phyloP scores from a whole-genome alignment of 2,329 filamentous ascomycete species.

The Coleophoma cylindrospora region DNA sequence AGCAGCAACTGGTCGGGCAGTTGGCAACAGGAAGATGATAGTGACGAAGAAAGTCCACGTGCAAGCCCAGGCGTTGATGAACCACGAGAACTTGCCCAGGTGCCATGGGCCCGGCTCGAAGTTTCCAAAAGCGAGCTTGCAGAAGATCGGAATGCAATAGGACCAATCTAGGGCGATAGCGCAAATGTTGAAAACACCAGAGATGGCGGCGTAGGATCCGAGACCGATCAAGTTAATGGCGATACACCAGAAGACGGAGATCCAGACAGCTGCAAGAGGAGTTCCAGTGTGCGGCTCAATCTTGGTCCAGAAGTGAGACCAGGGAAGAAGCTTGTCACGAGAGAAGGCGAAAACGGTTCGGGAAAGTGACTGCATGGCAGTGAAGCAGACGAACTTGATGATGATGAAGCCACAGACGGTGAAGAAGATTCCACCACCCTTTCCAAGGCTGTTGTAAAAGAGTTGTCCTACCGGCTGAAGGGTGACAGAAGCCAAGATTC shows the following conservation, averaged over 20 bases:
- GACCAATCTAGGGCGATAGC: conserved; percentile 50
- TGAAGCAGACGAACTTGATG: conserved; percentile 54
- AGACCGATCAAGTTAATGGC: conserved; percentile 54
- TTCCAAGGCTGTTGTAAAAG: conserved; percentile 52
- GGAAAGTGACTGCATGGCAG: conserved; percentile 47
- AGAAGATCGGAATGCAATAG: conserved; percentile 51
- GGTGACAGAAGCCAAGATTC: conserved; percentile 41
- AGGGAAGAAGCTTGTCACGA: conserved; percentile 44
- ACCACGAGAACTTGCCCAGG: conserved; percentile 35
- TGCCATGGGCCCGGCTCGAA: conserved; percentile 49
- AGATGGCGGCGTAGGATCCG: conserved; percentile 46
- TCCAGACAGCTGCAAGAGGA: conserved; percentile 49
- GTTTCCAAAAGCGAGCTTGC: conserved; percentile 42
- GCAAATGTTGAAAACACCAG: conserved; percentile 47
- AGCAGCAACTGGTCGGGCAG: conserved; percentile 37
- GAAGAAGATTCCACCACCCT: conserved; percentile 46
- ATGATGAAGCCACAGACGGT: conserved; percentile 51
- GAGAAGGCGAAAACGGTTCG: conserved; percentile 51
- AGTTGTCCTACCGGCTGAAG: conserved; percentile 51
- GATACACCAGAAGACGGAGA: conserved; percentile 48
- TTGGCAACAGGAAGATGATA: conserved; percentile 49
- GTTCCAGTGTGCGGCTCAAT: conserved; percentile 43
- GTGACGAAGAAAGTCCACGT: conserved; percentile 47
- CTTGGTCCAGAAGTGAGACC: conserved; percentile 42
- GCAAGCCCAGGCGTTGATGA: conserved; percentile 42